Base-by-base conservation (phyloP, 2,329 filamentous ascomycete genomes). In the Aspergillus latus region DNA sequence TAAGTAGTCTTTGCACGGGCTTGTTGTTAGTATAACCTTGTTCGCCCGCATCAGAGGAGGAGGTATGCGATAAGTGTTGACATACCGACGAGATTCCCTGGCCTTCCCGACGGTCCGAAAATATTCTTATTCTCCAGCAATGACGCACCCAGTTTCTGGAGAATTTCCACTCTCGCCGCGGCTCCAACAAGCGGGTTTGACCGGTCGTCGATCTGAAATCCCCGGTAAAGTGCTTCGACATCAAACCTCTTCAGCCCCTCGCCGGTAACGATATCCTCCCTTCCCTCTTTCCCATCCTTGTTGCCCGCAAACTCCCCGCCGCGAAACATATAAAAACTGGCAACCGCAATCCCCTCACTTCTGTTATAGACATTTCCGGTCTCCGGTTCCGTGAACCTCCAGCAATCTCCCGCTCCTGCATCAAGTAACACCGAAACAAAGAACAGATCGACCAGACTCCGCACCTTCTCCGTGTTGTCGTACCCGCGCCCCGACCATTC, bases 391-490 rank as follows among this genome's bases (percentile, higher is more conserved):
- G 64, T 68, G 53, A 74, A 83, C 0, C 62, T 66, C 81, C 80
- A 83, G 9, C 68, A 58, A 63, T 82, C 78, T 1, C 80, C 81
- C 0, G 81, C 80, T 0, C 80, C 80, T 0, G 80, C 82, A 62
- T 85, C 83, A 0, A 85, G 71, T 11, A 85, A 73, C 0, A 85
- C 83, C 0, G 83, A 84, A 2, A 85, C 81, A 46, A 86, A 79
- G 70, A 87, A 87, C 6, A 87, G 71, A 63, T 87, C 84, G 44
- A 85, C 77, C 15, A 86, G 68, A 0, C 82, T 76, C 2, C 83
- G 79, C 0, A 80, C 79, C 4, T 77, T 66, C 58, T 84, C 82
- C 0, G 69, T 60, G 1, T 74, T 71, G 50, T 83, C 78, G 39
- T 68, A 66, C 1, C 69, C 70, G 0, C 73, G 69, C 2, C 63